Base-by-base conservation (phyloP, 805 yeast species). In the Wickerhamiella musiphila region DNA sequence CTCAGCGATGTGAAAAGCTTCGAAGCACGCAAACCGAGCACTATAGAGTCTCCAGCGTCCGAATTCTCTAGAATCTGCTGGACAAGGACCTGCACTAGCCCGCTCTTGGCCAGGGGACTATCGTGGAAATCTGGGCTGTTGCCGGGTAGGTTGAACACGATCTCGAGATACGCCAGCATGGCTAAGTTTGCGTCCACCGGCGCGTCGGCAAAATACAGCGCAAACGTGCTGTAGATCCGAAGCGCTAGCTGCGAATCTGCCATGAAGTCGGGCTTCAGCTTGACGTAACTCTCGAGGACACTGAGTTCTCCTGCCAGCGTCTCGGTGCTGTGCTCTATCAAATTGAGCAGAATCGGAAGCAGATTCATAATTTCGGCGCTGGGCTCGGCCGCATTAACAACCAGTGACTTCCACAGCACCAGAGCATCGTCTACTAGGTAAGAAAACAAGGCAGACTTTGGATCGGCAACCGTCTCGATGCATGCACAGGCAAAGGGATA, bases 371-470 rank as follows among this genome's bases (percentile, higher is more conserved):
- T 32, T 6, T 18, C 15, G 4, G 24, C 29, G 13, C 29, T 55
- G 3, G 57, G 41, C 1, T 43, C 25, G 1, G 86, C 79, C 33
- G 66, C 66, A 39, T 72, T 70, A 37, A 70, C 78, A 31, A 82
- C 49, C 5, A 78, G 49, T 1, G 75, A 60, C 12, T 67, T 58
- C 93, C 94, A 81, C 24, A 84, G 61, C 35, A 77, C 92, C 45
- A 68, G 71, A 0, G 90, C 94, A 52, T 83, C 95, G 46, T 83
- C 94, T 10, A 75, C 61, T 8, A 83, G 51, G 29, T 78, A 57
- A 1, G 65, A 53, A 36, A 68, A 65, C 26, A 57, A 60, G 18
- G 66, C 65, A 2, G 82, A 68, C 14, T 59, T 56, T 2, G 73
- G 65, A 41, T 79, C 71, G 44, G 90, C 77, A 31, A 39, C 37